phyloP scores from a whole-genome alignment of 108 stramenopile species.

The Aurantiochytrium sp. region DNA sequence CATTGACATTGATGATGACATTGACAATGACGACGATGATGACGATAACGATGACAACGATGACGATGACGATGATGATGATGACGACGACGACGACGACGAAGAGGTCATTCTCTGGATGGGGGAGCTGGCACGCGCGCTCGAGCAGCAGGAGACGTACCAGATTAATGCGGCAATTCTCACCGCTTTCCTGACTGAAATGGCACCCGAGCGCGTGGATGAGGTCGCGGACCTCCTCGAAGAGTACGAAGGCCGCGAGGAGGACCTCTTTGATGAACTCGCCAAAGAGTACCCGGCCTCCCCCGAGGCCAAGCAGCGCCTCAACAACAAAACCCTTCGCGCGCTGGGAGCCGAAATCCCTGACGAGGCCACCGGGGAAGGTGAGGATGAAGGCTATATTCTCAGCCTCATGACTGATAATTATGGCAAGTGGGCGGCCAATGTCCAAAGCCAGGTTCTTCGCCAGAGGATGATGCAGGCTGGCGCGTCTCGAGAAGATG shows the following conservation, averaged over 20 bases:
- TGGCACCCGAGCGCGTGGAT: neutral
- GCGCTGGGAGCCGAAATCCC: neutral
- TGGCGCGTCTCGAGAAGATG: neutral
- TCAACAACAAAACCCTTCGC: neutral
- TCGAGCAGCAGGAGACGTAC: neutral
- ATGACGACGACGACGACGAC: neutral
- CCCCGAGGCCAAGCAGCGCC: neutral
- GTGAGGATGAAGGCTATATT: neutral
- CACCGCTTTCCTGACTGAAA: neutral
- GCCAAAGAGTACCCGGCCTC: neutral
- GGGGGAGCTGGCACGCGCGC: neutral
- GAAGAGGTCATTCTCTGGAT: neutral
- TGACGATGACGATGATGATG: neutral
- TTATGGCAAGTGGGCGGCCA: conserved; percentile 2
- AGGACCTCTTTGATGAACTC: neutral
- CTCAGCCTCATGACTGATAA: neutral
- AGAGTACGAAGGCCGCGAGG: neutral
- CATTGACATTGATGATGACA: too few species aligned
- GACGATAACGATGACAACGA: neutral
- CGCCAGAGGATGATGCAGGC: neutral
- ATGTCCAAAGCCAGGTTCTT: neutral
- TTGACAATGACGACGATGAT: neutral
- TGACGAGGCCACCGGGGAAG: neutral
- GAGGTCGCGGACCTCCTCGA: neutral
- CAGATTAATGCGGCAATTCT: neutral